Evolutionary conservation across 306 rosid species (phyloP), one percentile per base, ranked within the genome.

Genomic region (Betula pendula): DNA sequence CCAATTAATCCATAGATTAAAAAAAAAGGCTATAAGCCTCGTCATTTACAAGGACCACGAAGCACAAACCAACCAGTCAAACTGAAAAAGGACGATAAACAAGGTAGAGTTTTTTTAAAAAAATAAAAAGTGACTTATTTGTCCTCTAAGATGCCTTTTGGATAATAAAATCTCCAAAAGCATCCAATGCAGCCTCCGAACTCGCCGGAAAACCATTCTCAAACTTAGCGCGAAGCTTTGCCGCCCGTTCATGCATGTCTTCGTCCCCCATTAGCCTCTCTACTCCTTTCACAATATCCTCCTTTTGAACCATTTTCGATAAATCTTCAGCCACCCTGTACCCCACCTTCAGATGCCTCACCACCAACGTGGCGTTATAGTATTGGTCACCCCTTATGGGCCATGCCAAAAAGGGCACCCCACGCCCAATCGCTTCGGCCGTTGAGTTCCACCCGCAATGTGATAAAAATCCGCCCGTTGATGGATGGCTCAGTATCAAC

Each of bases 361-460:
- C 85, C 47, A 86, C 88, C 78, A 89, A 43, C 58, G 81, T 86
- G 6, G 88, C 94, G 65, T 91, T 70, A 14, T 38, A 7, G 70
- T 75, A 12, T 67, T 91, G 94, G 44, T 91, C 96, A 8, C 96
- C 93, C 58, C 91, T 78, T 0, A 89, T 81, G 6, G 94, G 94
- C 94, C 94, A 91, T 4, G 44, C 92, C 83, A 91, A 55, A 3
- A 89, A 33, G n/a, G 97, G 97, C 2, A 91, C 73, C 69, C 90
- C 94, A 13, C 84, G 84, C 55, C 85, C 95, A 0, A 92, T 70
- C 31, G 90, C 93, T 58, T 92, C 95, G 69, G 84, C 68, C 0
- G 97, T 90, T 0, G 95, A 92, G 68, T 92, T 92, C 97, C 95
- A 92, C 9, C 95, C 95, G 62, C 93, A 90, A 0, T 92, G 97